Conservation (phyloP, 192 early-diverging fungal species). For the Coemansia sp. region DNA sequence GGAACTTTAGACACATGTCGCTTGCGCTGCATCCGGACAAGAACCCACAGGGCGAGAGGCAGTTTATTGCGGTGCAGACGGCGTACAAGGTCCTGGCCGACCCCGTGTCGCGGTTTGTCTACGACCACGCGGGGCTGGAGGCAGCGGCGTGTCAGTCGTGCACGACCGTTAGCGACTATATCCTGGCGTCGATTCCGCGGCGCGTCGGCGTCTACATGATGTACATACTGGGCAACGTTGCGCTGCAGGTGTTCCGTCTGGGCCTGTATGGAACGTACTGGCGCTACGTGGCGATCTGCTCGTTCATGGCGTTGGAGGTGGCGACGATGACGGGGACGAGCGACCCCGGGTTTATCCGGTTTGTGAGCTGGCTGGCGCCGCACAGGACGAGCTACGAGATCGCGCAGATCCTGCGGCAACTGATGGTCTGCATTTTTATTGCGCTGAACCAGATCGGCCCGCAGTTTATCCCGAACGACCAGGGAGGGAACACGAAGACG, state of each 20-base stretch:
- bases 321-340: constrained; percentile 34
- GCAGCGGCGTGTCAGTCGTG: constrained; percentile 60
- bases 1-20: constrained; percentile 57
- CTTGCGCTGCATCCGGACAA: constrained; percentile 60
- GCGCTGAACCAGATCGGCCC: constrained; percentile 51
- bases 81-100: constrained; percentile 76
- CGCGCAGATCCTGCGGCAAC: constrained; percentile 42
- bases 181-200: constrained; percentile 57
- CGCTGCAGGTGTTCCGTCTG: constrained; percentile 43
- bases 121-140: constrained; percentile 67
- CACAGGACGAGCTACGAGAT: constrained; percentile 47
- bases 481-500: constrained; percentile 27
- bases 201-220: constrained; percentile 32
- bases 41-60: constrained; percentile 64
- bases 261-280: constrained; percentile 42
- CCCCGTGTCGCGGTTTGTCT: constrained; percentile 60
- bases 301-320: constrained; percentile 44
- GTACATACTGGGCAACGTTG: constrained; percentile 35
- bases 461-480: constrained; percentile 43
- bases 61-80: constrained; percentile 74
- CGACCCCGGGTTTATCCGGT: constrained; percentile 23
- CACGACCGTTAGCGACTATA: constrained; percentile 75
- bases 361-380: constrained; percentile 28
- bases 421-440: constrained; percentile 46
- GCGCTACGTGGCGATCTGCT: constrained; percentile 44